Conservation (phyloP, 2,329 filamentous ascomycete genomes). For the Aspergillus novoparasiticus region DNA sequence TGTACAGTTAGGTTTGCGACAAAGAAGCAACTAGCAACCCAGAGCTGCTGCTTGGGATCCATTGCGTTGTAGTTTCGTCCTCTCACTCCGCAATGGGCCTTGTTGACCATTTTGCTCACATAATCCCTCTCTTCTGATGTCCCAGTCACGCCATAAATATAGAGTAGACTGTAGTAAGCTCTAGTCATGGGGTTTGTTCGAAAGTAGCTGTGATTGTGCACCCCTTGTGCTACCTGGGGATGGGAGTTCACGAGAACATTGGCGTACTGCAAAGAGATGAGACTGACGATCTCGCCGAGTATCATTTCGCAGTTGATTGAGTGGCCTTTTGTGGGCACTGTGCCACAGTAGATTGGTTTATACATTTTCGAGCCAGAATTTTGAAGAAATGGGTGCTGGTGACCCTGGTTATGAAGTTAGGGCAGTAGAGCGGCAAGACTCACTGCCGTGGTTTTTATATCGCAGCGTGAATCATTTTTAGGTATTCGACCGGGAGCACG, state of each 20-base stretch:
- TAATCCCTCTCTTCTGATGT: neutral
- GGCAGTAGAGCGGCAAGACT: too few species aligned
- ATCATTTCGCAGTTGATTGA: neutral
- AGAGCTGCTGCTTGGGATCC: neutral
- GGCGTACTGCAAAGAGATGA: neutral
- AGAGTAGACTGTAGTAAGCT: neutral
- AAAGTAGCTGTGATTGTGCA: neutral
- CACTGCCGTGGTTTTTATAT: too few species aligned
- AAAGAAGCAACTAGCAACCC: neutral
- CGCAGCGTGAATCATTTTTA: too few species aligned
- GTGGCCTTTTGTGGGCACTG: neutral
- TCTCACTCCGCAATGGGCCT: neutral
- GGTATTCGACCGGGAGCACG: too few species aligned
- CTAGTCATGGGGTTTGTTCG: neutral
- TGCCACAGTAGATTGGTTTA: neutral
- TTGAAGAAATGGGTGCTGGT: too few species aligned
- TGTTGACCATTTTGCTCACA: neutral
- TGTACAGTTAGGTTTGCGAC: neutral
- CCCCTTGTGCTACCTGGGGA: neutral
- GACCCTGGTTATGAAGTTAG: too few species aligned
- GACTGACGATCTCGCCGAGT: neutral
- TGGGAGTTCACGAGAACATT: neutral
- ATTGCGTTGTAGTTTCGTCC: neutral
- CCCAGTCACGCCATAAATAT: neutral
- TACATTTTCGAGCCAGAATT: neutral